Base-by-base conservation (phyloP, 2,329 filamentous ascomycete species). In the Trichophaea hybrida region DNA sequence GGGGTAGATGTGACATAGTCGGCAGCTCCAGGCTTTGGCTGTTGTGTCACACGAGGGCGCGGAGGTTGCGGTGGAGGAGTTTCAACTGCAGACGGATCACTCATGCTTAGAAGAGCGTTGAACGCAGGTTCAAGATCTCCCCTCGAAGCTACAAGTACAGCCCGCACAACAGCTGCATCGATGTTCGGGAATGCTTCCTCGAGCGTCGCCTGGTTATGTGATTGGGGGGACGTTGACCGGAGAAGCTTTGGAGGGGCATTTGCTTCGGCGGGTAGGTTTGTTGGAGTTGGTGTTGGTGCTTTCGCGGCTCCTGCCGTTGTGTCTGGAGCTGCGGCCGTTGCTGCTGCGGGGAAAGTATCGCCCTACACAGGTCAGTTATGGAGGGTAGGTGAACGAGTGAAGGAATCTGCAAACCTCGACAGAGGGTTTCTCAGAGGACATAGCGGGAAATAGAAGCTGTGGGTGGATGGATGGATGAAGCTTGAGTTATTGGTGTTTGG, bases 181-280 rank as follows among this genome's bases (percentile, higher is more conserved):
- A 96, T 86, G 58, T 76, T 79, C 0, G 93, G 93, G 69, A 98
- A 98, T 0, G 93, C 93, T 72, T 98, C 93, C 72, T 88, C 91
- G 59, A 98, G 77, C 2, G 89, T 96, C 68, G 81, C 80, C 73
- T 91, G 85, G 52, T 88, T 89, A 75, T 94, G 86, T 72, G 94
- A 84, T 62, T 84, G 80, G 64, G 93, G 85, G 65, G 81, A 87
- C 69, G 88, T 69, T 51, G 91, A 91, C 61, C 90, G 82, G 37
- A 89, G 89, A 35, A 90, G 90, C 75, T 96, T 94, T 44, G 85
- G 79, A 10, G 89, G 89, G 31, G 84, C 34, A 13, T 13, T n/a
- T 17, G 1, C 13, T n/a, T n/a, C n/a, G 40, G 10, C 40, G 40
- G 24, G 40, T 13, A 10, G 40, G 40, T n/a, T 13, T 46, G 24